Conservation (phyloP, 2,329 filamentous ascomycete genomes). For the Ophiostoma montium region DNA sequence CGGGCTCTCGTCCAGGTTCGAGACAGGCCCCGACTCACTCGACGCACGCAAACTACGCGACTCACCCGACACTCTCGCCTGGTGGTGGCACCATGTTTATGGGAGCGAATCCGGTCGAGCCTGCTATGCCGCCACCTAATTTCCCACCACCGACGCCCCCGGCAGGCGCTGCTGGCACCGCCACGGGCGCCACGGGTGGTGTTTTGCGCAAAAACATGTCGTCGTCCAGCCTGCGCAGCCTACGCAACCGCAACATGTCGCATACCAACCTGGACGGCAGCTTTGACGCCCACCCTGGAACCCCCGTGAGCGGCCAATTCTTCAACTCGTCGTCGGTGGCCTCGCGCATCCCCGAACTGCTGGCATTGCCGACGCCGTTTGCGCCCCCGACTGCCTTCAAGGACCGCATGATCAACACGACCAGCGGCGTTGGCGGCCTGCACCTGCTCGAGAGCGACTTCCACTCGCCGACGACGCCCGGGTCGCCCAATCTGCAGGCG, state of each 20-base stretch:
- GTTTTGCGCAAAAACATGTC: constrained; percentile 56
- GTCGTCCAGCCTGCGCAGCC: constrained; percentile 53
- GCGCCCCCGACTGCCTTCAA: constrained; percentile 46
- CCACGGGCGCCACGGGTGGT: constrained; percentile 10
- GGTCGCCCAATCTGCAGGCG: constrained; percentile 46
- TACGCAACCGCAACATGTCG: constrained; percentile 64
- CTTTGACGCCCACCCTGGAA: constrained; percentile 56
- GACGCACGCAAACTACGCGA: constrained; percentile 10
- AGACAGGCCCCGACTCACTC: constrained; percentile 22
- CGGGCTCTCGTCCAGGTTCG: constrained; percentile 16
- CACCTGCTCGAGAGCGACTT: constrained; percentile 77
- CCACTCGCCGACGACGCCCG: constrained; percentile 50
- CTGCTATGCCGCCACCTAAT: constrained; percentile 16
- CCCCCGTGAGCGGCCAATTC: constrained; percentile 58
- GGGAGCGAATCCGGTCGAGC: constrained; percentile 15
- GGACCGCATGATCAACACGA: constrained; percentile 36
- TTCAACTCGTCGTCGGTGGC: constrained; percentile 20
- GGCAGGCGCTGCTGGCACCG: constrained; percentile 16
- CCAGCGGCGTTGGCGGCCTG: constrained; percentile 50
- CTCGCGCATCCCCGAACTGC: constrained; percentile 39
- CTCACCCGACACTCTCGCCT: constrained; percentile 20
- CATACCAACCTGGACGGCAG: constrained; percentile 45
- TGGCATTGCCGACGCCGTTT: constrained; percentile 54
- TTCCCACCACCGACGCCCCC: constrained; percentile 21
- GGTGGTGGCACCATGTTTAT: constrained; percentile 6